Percentiles rank a stretch among this genome's conserved stretches.
phyloP scores from a whole-genome alignment of 352 stramenopile species.

The Phytophthora capsici region DNA sequence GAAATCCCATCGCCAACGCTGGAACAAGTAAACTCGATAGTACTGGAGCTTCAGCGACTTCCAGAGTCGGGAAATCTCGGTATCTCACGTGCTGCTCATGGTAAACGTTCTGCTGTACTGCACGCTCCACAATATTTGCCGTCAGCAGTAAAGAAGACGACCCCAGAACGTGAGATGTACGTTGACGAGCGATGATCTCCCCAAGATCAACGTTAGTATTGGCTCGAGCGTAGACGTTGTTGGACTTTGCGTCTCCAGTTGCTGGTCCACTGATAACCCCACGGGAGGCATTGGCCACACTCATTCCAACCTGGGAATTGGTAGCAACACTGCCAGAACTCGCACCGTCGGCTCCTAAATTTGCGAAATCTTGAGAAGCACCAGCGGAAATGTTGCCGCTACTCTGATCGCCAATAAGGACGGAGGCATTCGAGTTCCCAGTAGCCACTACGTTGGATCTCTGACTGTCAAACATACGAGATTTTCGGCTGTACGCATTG shows the following conservation, averaged over 20 bases:
- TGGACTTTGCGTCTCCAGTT: constrained; percentile 53
- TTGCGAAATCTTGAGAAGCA: constrained; percentile 52
- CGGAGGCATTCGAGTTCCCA: constrained; percentile 54
- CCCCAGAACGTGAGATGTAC: constrained; percentile 66
- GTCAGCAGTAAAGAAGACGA: constrained; percentile 66
- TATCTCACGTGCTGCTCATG: constrained; percentile 87
- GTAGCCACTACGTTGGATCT: constrained; percentile 39
- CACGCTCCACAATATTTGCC: constrained; percentile 79
- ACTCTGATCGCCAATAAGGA: constrained; percentile 49
- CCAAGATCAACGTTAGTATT: constrained; percentile 82
- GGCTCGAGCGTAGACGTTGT: constrained; percentile 63
- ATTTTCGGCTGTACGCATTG: constrained; percentile 50
- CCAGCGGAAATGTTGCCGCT: constrained; percentile 55
- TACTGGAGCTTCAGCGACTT: constrained; percentile 18
- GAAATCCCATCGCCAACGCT: constrained; percentile 23
- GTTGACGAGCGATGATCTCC: constrained; percentile 72
- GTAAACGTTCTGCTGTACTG: constrained; percentile 90
- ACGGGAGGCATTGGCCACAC: constrained; percentile 50
- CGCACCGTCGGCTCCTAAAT: constrained; percentile 23
- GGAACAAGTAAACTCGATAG: constrained; percentile 9
- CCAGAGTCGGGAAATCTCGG: constrained; percentile 71
- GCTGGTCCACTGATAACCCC: constrained; percentile 42
- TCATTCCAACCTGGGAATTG: constrained; percentile 52
- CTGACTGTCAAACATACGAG: constrained; percentile 47
- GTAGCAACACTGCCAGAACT: constrained; percentile 45